These are phyloP conservation scores for Pistacia vera DNA, from an alignment of 345 rosid species.

Conservation along the genomic window DNA sequence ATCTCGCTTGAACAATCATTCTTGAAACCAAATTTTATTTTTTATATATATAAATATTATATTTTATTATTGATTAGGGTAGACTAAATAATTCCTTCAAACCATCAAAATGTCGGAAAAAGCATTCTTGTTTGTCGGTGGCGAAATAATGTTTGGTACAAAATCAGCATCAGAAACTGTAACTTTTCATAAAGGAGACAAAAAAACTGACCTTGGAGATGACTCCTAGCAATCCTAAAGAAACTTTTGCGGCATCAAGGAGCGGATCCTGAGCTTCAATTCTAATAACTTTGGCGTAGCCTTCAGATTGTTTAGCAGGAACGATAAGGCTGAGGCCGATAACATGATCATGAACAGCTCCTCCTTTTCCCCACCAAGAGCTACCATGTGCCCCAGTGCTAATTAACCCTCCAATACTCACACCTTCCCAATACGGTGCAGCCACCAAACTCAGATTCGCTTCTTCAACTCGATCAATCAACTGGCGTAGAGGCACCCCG, in stretches of 20 bases:
- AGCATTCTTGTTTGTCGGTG: too few species aligned
- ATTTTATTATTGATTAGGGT: too few species aligned
- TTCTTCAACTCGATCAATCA: slow-evolving; percentile 69
- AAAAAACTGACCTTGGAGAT: slow-evolving; percentile 73
- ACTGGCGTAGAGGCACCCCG: slow-evolving; percentile 60
- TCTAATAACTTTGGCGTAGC: slow-evolving; percentile 61
- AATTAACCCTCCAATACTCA: slow-evolving; percentile 79
- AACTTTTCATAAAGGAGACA: too few species aligned
- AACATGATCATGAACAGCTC: slow-evolving; percentile 91
- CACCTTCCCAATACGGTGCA: slow-evolving; percentile 95
- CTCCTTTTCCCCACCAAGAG: slow-evolving; percentile 93
- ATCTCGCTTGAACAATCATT: not conserved
- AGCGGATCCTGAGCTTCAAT: slow-evolving; percentile 57
- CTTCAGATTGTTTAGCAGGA: slow-evolving; percentile 55
- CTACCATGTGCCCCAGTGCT: slow-evolving; percentile 96
- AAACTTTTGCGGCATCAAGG: slow-evolving; percentile 72
- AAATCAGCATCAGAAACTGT: too few species aligned
- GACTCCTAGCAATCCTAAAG: slow-evolving; percentile 74
- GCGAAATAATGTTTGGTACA: too few species aligned
- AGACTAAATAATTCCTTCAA: too few species aligned
- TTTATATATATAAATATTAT: too few species aligned
- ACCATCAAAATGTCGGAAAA: too few species aligned
- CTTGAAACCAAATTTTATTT: too few species aligned
- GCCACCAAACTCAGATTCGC: slow-evolving; percentile 69
- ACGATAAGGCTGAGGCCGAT: slow-evolving; percentile 64